phyloP scores from a whole-genome alignment of 208 protist species.

The Strigomonas culicis region DNA sequence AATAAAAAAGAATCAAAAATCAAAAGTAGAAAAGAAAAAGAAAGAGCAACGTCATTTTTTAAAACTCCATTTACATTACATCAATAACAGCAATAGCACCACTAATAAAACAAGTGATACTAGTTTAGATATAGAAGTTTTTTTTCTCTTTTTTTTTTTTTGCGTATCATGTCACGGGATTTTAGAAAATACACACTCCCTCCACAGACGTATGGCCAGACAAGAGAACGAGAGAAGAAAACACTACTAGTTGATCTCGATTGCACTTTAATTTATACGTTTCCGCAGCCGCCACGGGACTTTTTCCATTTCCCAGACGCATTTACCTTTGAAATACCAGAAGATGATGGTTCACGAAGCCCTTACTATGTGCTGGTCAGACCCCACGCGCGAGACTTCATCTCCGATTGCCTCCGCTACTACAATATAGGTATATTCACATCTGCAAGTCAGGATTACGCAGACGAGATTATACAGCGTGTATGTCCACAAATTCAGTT shows the following conservation, averaged over 20 bases:
- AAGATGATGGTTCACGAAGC: not conserved
- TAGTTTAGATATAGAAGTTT: too few species aligned
- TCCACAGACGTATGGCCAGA: conserved; percentile 11
- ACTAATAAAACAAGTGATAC: too few species aligned
- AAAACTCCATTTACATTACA: too few species aligned
- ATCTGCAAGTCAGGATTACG: conserved; percentile 56
- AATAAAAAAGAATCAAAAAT: too few species aligned
- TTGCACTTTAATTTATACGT: conserved; percentile 64
- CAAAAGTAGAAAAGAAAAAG: too few species aligned
- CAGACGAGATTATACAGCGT: conserved; percentile 40
- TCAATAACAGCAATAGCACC: too few species aligned
- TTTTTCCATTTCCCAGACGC: conserved; percentile 17
- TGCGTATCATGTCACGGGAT: not conserved
- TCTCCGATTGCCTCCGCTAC: conserved; percentile 29
- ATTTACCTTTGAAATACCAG: conserved; percentile 1
- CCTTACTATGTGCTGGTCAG: conserved; percentile 30
- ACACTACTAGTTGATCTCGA: conserved; percentile 66
- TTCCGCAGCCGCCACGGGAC: conserved; percentile 25
- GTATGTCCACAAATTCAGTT: conserved; percentile 34
- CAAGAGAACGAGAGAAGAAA: conserved; percentile 14
- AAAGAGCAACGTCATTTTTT: too few species aligned
- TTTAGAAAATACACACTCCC: conserved; percentile 4
- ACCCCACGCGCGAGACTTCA: conserved; percentile 42
- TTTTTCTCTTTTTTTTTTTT: conserved; percentile 6
- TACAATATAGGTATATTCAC: conserved; percentile 80